Evolutionary conservation across 805 yeast genomes (phyloP).

Genomic region (Ogataea neopini): DNA sequence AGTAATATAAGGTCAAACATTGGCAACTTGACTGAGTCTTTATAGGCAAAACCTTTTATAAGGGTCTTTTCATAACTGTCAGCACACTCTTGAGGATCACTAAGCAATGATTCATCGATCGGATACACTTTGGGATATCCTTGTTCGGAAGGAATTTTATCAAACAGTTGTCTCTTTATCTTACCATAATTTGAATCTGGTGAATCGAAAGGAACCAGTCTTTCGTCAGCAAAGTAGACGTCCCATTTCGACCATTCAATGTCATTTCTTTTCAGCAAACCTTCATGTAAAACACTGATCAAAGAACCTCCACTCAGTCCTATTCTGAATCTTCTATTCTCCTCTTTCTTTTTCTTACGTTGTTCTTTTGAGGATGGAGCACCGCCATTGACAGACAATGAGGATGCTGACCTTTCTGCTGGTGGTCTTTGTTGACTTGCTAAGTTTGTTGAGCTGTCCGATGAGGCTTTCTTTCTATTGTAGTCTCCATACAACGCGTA

Average conservation of each 20-base stretch:
- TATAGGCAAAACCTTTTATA: slow-evolving; percentile 89
- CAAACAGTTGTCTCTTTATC: slow-evolving; percentile 80
- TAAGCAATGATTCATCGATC: slow-evolving; percentile 72
- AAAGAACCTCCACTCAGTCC: slow-evolving; percentile 94
- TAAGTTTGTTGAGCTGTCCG: background rate
- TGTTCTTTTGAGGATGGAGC: slow-evolving; percentile 29
- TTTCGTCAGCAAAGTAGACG: slow-evolving; percentile 93
- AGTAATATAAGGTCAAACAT: slow-evolving; percentile 87
- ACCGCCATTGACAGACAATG: slow-evolving; percentile 16
- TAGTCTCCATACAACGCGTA: slow-evolving; percentile 47
- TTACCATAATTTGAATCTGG: slow-evolving; percentile 88
- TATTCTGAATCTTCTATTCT: slow-evolving; percentile 76
- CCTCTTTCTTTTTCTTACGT: slow-evolving; percentile 51
- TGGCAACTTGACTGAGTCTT: slow-evolving; percentile 94
- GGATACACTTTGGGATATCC: slow-evolving; percentile 74
- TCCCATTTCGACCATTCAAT: slow-evolving; percentile 95
- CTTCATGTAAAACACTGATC: slow-evolving; percentile 82
- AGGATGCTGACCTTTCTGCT: slow-evolving; percentile 13
- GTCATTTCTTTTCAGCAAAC: slow-evolving; percentile 65
- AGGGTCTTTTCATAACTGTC: slow-evolving; percentile 86
- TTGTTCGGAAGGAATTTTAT: slow-evolving; percentile 53
- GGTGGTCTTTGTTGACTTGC: slow-evolving; percentile 7
- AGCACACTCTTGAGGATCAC: slow-evolving; percentile 90
- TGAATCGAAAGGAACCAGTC: slow-evolving; percentile 84
- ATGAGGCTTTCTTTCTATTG: slow-evolving; percentile 21